phyloP scores from a whole-genome alignment of 2,329 filamentous ascomycete species.

The Myotisia sp. region DNA sequence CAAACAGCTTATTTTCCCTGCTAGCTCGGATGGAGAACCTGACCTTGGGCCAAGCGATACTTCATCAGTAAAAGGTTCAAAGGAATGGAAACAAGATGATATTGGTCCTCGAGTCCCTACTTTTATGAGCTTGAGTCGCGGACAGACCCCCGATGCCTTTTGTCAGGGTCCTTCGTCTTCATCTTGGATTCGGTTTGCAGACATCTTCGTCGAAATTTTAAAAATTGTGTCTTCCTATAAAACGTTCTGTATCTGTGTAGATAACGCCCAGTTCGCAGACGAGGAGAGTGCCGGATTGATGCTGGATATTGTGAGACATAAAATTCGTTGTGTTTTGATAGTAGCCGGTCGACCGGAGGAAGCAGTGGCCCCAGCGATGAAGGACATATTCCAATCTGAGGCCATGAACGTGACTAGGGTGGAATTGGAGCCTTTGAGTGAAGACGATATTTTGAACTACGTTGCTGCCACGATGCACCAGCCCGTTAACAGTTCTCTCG shows the following conservation, averaged over 20 bases:
- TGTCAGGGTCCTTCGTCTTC: constrained; percentile 14
- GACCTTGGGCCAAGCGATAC: constrained; percentile 15
- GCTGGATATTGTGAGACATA: constrained; percentile 60
- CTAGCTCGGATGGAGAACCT: constrained; percentile 22
- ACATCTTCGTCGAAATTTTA: constrained; percentile 74
- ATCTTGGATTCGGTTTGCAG: constrained; percentile 59
- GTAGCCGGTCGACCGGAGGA: constrained; percentile 61
- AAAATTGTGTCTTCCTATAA: constrained; percentile 69
- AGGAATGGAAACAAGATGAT: constrained; percentile 18
- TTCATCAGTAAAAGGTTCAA: constrained; percentile 19
- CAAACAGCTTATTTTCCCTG: constrained; percentile 46
- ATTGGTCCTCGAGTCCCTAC: constrained; percentile 20
- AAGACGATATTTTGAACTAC: constrained; percentile 68
- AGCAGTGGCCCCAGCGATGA: constrained; percentile 35
- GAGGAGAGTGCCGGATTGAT: constrained; percentile 75
- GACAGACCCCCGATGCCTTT: constrained; percentile 25
- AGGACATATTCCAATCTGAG: constrained; percentile 29
- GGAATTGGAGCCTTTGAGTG: constrained; percentile 55
- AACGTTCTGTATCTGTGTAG: constrained; percentile 75
- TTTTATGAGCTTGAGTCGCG: constrained; percentile 23
- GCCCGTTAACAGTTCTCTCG: constrained; percentile 51
- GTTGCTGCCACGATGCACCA: constrained; percentile 70
- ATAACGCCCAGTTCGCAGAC: constrained; percentile 84
- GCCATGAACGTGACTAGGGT: constrained; percentile 53
- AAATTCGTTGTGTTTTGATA: constrained; percentile 68